Evolutionary conservation across 2,329 filamentous ascomycete genomes (phyloP), one percentile per base, ranked within the genome.

Genomic region (Huntiella omanensis): DNA sequence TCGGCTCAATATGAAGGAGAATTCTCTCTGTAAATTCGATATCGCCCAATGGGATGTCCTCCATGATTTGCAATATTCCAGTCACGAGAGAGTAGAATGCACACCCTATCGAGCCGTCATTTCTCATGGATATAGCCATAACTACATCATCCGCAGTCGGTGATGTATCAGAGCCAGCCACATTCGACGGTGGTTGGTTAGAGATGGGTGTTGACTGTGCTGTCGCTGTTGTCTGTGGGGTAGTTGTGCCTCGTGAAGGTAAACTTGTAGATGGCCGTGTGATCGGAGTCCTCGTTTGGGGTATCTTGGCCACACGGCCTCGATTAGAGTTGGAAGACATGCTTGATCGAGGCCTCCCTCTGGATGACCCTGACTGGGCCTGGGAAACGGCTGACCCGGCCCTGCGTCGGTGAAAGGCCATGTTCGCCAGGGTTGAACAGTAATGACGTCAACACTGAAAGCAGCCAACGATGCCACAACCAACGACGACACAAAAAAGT

Each of bases 1-100:
- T 77, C 12, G 75, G 73, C 47, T 71, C 67, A 10, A 64, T 60
- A 45, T 75, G 66, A 7, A 70, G 54, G 37, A 77, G 57, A 15
- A 78, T 60, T 4, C 70, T 75, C 50, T 83, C 75, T n/a, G 81
- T 64, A 10, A 79, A 64, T 33, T 83, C 77, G n/a, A 74, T 58
- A n/a, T 75, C 77, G 4, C 77, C 80, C 53, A 75, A 67, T 12
- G 73, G 68, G 7, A 83, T 69, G 53, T 95, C 87, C 56, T 88
- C 77, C 57, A 92, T 77, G 38, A 94, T 67, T 49, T 73, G 80
- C 3, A 95, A 60, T 33, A 69, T 75, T 55, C 83, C 77, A 35
- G 85, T 75, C 19, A 69, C 63, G 4, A 78, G 76, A 40, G 79
- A 66, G 57, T 88, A 94, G 57, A 88, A 93, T 40, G 83, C 80